Percentiles rank a stretch among this genome's conserved stretches.
Conservation (phyloP, 805 yeast species). For the Nakazawaea peltata region DNA sequence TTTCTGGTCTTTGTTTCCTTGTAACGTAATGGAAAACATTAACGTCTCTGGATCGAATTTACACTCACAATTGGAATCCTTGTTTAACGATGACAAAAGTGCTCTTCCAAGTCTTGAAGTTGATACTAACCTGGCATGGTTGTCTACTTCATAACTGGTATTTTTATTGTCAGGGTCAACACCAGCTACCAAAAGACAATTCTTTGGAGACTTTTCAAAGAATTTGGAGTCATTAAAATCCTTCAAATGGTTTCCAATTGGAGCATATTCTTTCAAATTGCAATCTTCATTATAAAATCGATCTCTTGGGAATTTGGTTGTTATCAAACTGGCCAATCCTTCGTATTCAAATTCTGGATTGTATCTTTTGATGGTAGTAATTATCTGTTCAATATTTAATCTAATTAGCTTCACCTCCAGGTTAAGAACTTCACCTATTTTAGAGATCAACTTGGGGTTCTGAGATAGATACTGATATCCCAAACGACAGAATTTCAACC, state of each 20-base stretch:
- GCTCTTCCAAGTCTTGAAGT: conserved; percentile 24
- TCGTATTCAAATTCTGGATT: conserved; percentile 3
- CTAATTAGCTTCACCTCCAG: conserved; percentile 11
- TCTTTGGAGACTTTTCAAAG: conserved; percentile 23
- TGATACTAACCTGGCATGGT: conserved; percentile 23
- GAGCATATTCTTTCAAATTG: conserved; percentile 47
- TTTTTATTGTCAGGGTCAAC: conserved; percentile 16
- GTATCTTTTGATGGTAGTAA: conserved; percentile 6
- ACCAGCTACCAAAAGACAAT: conserved; percentile 25
- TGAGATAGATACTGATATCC: conserved; percentile 22
- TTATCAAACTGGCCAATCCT: conserved; percentile 10
- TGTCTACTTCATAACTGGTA: conserved; percentile 23
- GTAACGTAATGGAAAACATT: conserved; percentile 11
- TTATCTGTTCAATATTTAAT: conserved; percentile 3
- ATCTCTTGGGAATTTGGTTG: conserved; percentile 34
- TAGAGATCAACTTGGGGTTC: not conserved
- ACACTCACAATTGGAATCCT: conserved; percentile 18
- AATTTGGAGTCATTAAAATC: conserved; percentile 55
- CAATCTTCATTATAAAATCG: conserved; percentile 62
- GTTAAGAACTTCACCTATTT: conserved; percentile 3
- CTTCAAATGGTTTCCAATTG: conserved; percentile 43
- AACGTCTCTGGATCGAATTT: conserved; percentile 14
- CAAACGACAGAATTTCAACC: conserved; percentile 45
- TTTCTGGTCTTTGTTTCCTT: not conserved
- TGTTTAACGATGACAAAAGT: conserved; percentile 13